Percentiles rank a stretch among this genome's conserved stretches.
phyloP scores from a whole-genome alignment of 768 basidiomycete species.

The Mrakia gelida region DNA sequence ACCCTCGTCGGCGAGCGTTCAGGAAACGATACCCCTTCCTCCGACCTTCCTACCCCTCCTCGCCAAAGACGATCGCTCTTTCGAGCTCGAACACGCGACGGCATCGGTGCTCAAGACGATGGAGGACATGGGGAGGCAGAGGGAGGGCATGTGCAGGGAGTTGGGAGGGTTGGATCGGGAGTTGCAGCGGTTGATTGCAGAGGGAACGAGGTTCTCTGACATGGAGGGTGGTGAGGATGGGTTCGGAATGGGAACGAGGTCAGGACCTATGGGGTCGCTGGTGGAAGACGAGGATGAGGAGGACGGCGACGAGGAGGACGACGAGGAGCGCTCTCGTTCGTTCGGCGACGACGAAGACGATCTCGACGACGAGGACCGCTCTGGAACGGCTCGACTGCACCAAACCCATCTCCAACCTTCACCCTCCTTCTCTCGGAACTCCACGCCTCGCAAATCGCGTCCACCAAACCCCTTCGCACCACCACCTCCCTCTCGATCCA shows the following conservation, averaged over 20 bases:
- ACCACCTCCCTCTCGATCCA: not conserved
- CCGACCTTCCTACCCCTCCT: conserved; percentile 1
- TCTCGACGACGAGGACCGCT: not conserved
- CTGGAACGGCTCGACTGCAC: not conserved
- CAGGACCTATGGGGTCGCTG: not conserved
- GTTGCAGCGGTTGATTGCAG: not conserved
- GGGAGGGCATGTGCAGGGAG: not conserved
- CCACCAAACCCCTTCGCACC: not conserved
- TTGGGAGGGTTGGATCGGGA: conserved; percentile 10
- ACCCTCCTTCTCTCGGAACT: not conserved
- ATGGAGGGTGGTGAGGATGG: not conserved
- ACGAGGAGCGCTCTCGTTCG: not conserved
- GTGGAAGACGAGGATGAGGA: not conserved
- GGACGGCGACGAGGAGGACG: not conserved
- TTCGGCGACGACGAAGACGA: conserved; percentile 8
- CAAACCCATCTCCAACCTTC: not conserved
- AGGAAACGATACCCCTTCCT: not conserved
- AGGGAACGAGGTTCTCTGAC: not conserved
- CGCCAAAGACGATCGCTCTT: not conserved
- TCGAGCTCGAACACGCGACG: conserved; percentile 4
- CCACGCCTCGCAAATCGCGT: not conserved
- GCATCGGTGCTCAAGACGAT: not conserved
- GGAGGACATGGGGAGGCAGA: not conserved
- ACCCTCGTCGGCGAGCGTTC: not conserved
- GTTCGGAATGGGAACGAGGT: too few relatives aligned